Evolutionary conservation across 371 early-diverging fungal genomes (phyloP).

Genomic region (Mortierella sp.): DNA sequence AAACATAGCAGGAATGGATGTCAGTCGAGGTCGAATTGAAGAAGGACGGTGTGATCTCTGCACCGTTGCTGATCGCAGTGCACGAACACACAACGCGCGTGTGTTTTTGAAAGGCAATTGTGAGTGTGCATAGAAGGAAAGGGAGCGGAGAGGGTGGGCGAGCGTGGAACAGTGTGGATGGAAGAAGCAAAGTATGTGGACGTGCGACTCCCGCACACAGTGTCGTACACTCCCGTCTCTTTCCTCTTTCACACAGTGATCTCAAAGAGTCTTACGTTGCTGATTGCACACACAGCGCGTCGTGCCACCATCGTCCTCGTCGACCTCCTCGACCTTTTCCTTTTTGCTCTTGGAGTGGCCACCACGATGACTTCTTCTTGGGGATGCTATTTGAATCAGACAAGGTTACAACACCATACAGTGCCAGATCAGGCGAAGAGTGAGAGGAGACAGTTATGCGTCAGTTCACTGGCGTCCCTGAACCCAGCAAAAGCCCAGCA

Average conservation of each 20-base stretch:
- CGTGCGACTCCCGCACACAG: too few relatives aligned
- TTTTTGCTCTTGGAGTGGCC: constrained; percentile 32
- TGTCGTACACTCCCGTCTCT: too few relatives aligned
- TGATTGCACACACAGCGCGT: constrained; percentile 86
- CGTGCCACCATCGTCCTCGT: constrained; percentile 73
- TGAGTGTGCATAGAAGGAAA: too few relatives aligned
- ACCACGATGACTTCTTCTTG: constrained; percentile 48
- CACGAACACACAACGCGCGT: too few relatives aligned
- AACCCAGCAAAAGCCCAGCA: neutral
- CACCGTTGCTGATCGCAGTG: too few relatives aligned
- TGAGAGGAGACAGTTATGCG: neutral
- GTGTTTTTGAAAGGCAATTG: too few relatives aligned
- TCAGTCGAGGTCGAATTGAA: neutral
- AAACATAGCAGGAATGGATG: constrained; percentile 1
- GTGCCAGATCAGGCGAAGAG: neutral
- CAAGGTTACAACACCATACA: neutral
- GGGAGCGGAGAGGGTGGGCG: too few relatives aligned
- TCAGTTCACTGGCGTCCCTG: neutral
- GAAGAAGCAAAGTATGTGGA: too few relatives aligned
- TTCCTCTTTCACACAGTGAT: too few relatives aligned
- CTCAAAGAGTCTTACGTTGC: constrained; percentile 74
- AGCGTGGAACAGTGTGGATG: too few relatives aligned
- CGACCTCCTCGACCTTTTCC: constrained; percentile 28
- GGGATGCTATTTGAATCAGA: constrained; percentile 23
- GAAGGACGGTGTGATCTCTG: neutral